Conservation (phyloP, 306 rosid species). For the Dryas octopetala region DNA sequence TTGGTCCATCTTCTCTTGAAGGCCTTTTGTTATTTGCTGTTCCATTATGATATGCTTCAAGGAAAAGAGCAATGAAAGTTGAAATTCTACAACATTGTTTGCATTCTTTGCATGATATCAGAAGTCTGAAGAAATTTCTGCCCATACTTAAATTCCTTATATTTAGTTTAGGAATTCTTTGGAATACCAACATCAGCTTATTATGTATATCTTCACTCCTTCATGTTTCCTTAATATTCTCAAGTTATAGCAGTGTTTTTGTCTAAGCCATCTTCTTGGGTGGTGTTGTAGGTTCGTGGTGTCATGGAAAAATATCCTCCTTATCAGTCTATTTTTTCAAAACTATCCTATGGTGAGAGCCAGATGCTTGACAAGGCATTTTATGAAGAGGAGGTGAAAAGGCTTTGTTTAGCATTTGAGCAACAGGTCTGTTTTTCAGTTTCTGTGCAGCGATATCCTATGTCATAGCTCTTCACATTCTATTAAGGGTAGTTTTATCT, state of each 20-base stretch:
- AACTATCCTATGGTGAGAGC: constrained; percentile 90
- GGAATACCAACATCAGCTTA: neutral
- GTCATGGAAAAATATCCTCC: constrained; percentile 96
- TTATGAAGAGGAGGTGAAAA: constrained; percentile 99
- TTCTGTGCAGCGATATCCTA: neutral
- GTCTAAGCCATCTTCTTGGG: neutral
- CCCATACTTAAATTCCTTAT: neutral
- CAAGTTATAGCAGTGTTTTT: neutral
- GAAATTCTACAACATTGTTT: neutral
- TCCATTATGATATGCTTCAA: neutral
- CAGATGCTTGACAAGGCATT: constrained; percentile 98
- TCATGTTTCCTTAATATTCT: neutral
- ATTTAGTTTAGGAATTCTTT: neutral
- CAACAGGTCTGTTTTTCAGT: constrained; percentile 66
- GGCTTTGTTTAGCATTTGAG: constrained; percentile 92
- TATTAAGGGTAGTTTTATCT: neutral
- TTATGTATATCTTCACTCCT: neutral
- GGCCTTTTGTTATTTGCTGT: neutral
- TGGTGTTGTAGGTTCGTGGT: constrained; percentile 65
- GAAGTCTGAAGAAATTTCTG: neutral
- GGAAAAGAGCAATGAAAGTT: neutral
- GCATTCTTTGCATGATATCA: neutral
- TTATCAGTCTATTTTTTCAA: constrained; percentile 84
- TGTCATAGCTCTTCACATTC: neutral
- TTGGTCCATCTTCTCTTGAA: neutral